These are phyloP conservation scores for Podospora tetraspora DNA, from an alignment of 495 filamentous ascomycete genomes.

Conservation along the genomic window DNA sequence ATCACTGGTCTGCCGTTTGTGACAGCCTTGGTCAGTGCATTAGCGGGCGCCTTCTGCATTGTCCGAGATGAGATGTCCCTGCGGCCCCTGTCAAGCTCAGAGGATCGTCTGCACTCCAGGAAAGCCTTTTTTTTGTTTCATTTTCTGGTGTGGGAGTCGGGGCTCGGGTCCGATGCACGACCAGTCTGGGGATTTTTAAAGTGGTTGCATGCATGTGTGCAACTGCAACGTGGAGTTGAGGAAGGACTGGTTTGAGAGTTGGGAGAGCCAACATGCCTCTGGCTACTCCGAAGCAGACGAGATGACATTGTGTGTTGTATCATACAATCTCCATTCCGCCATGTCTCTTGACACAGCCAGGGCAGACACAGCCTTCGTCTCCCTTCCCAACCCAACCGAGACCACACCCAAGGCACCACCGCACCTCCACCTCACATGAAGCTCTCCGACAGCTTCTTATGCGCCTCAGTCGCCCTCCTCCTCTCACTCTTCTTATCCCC, in stretches of 20 bases:
- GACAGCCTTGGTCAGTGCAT: conserved; percentile 23
- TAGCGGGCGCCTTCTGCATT: conserved; percentile 22
- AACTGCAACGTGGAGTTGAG: background rate
- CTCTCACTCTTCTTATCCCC: conserved; percentile 13
- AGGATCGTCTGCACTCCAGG: conserved; percentile 4
- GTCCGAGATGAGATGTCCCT: conserved; percentile 22
- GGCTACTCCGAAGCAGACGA: background rate
- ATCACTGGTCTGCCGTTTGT: conserved; percentile 11
- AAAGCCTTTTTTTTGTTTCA: conserved; percentile 10
- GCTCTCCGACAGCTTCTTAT: conserved; percentile 14
- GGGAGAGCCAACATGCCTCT: background rate
- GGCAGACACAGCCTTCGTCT: too few species aligned
- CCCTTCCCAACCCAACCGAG: too few species aligned
- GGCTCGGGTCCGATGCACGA: background rate
- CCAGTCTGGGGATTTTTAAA: background rate
- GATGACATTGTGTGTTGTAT: background rate
- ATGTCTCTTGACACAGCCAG: background rate
- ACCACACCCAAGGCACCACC: background rate
- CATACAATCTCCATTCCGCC: background rate
- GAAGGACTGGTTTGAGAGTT: background rate
- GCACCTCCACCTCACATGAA: background rate
- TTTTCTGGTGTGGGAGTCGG: background rate
- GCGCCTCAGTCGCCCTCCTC: background rate
- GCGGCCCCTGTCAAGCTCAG: background rate
- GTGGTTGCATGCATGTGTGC: background rate